Conservation (phyloP, 495 filamentous ascomycete species). For the Apiosordaria backusii region DNA sequence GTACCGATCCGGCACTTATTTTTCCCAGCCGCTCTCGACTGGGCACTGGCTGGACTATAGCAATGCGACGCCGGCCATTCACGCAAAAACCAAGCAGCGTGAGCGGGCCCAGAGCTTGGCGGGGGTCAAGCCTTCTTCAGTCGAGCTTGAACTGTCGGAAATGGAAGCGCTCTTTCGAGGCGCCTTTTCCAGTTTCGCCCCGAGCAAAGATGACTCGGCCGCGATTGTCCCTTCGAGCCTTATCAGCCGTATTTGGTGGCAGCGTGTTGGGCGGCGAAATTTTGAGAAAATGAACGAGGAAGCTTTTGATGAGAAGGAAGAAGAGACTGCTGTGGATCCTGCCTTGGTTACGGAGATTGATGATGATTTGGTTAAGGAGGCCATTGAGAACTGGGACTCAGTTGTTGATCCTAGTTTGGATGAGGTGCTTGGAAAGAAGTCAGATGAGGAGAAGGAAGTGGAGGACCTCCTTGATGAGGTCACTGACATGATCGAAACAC, state of each 20-base stretch:
- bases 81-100: slow-evolving; percentile 62
- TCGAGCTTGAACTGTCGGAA: slow-evolving; percentile 56
- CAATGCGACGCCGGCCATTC: slow-evolving; percentile 54
- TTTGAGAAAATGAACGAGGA: slow-evolving; percentile 48
- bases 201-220: slow-evolving; percentile 72
- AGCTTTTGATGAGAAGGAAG: slow-evolving; percentile 30
- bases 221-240: slow-evolving; percentile 68
- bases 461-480: slow-evolving; percentile 76
- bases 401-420: slow-evolving; percentile 50
- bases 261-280: slow-evolving; percentile 62
- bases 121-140: slow-evolving; percentile 53
- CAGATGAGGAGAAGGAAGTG: slow-evolving; percentile 56
- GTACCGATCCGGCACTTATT: slow-evolving; percentile 53
- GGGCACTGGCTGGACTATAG: slow-evolving; percentile 70
- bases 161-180: slow-evolving; percentile 73
- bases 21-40: slow-evolving; percentile 52
- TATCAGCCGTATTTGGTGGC: slow-evolving; percentile 84
- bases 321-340: slow-evolving; percentile 19
- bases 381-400: slow-evolving; percentile 46
- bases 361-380: slow-evolving; percentile 45
- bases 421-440: slow-evolving; percentile 47
- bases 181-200: slow-evolving; percentile 85
- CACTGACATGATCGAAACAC: slow-evolving; percentile 76
- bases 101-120: slow-evolving; percentile 68
- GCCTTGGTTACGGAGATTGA: slow-evolving; percentile 37